Evolutionary conservation across 495 filamentous ascomycete species (phyloP), one percentile per base, ranked within the genome.

Genomic region (Penicillium samsonianum): DNA sequence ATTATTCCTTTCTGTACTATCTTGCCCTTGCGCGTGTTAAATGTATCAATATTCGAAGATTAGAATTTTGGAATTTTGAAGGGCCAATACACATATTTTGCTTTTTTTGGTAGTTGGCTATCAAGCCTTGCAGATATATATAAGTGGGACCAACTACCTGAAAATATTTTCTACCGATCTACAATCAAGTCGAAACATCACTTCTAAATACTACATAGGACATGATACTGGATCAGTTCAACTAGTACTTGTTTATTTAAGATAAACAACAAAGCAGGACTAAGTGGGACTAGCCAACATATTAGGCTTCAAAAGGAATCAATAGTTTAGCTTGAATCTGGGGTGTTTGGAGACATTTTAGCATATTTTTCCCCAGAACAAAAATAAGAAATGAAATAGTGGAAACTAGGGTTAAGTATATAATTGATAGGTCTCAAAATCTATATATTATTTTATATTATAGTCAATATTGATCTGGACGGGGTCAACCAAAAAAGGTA

Each of bases 41-140:
- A 23, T 22, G 17, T 38, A 17, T 26, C 2, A 10, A 28, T 4
- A 52, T 30, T 41, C 12, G 17, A 19, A 3, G 6, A 16, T 12
- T 4, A 10, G 30, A 5, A 41, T 7, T 11, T 30, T 30, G 44
- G 2, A 14, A 25, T 16, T 43, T 14, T 5, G 3, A 12, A 33
- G 10, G 14, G 4, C 17, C 23, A 43, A 45, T 45, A 8, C n/a
- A n/a, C n/a, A n/a, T n/a, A 8, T n/a, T 8, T 8, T 2, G 43
- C 1, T 26, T 4, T 16, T 14, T 26, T 26, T 14, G 4, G 30
- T 33, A 25, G 23, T 14, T 45, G 26, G 26, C 9, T 26, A 30
- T 47, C 43, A 17, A 51, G 8, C 50, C 50, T 52, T 52, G 50
- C 50, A 52, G 35, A 19, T 52, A 52, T 52, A 52, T 51, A 48